Base-by-base conservation (phyloP, 163 green algal species). In the Volvox carteri region DNA sequence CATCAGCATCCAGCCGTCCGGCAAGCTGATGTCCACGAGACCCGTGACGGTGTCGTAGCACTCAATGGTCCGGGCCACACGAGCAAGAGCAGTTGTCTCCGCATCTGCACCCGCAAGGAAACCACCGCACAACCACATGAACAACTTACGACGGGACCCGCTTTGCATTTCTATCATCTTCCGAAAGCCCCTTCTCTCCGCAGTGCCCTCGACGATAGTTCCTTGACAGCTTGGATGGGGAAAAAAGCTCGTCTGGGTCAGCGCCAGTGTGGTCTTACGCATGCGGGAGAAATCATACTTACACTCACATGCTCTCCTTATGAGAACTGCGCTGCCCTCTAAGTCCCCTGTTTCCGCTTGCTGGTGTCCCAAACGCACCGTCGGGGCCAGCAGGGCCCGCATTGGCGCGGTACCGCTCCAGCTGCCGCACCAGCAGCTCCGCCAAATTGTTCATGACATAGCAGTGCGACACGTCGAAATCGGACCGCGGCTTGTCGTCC, bases 41-140 rank as follows among this genome's bases (percentile, higher is more conserved):
- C 90, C 52, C 33, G 94, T 86, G 42, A 87, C 85, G 21, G 93
- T 68, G 1, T 92, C 72, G 65, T 93, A 93, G 86, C 90, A 93
- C 5, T 92, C 89, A 28, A 93, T 37, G 1, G 91, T 87, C 25
- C 81, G 62, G 1, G 81, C 81, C 6, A 87, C 81, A 14, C 81
- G 81, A 0, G 81, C 68, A 42, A 87, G 81, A 30, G 81, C 81
- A n/a, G 81, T 87, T 0, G 81, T 87, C 81, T 87, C 81, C 12
- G 65, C 33, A 33, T 87, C 81, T 87, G 81, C 21, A 72, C 50
- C n/a, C n/a, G n/a, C n/a, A n/a, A n/a, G n/a, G n/a, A n/a, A n/a
- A n/a, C n/a, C n/a, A n/a, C n/a, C n/a, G n/a, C n/a, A n/a, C n/a
- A n/a, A n/a, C n/a, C n/a, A n/a, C n/a, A n/a, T n/a, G n/a, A n/a